These are phyloP conservation scores for Uronychia binucleata DNA, from an alignment of 73 alveolate species.

Conservation along the genomic window DNA sequence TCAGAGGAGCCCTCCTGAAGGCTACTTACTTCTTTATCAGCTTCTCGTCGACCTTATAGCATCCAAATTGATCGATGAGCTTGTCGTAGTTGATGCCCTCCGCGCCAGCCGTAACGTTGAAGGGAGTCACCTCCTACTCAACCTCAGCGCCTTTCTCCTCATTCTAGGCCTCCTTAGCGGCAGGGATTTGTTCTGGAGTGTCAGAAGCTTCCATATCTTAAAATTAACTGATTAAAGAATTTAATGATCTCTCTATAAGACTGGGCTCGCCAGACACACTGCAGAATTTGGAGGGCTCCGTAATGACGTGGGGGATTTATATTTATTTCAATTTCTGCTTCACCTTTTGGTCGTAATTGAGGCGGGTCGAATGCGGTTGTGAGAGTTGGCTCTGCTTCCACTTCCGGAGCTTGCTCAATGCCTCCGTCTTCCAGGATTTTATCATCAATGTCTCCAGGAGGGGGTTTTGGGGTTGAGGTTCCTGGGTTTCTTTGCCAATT, in stretches of 20 bases:
- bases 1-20: neutral
- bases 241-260: no score
- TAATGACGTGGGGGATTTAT: no score
- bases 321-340: conserved; percentile 7
- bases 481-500: no score
- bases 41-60: conserved; percentile 67
- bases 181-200: neutral
- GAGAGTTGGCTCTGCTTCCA: neutral
- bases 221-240: no score
- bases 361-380: neutral
- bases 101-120: conserved; percentile 73
- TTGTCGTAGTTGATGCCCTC: conserved; percentile 85
- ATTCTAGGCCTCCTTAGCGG: neutral
- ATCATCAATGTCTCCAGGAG: no score
- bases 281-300: no score
- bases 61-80: conserved; percentile 83
- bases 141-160: conserved; percentile 42
- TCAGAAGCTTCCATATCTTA: no score
- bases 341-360: neutral
- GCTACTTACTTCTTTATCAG: conserved; percentile 44
- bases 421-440: neutral
- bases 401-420: neutral
- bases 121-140: conserved; percentile 79
- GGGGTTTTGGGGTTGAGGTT: no score
- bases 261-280: no score